A percentile compares a stretch with the other conserved stretches of the same genome.
These are phyloP conservation scores for Atkinsonella texensis DNA, from an alignment of 2,329 filamentous ascomycete species.

Conservation along the genomic window DNA sequence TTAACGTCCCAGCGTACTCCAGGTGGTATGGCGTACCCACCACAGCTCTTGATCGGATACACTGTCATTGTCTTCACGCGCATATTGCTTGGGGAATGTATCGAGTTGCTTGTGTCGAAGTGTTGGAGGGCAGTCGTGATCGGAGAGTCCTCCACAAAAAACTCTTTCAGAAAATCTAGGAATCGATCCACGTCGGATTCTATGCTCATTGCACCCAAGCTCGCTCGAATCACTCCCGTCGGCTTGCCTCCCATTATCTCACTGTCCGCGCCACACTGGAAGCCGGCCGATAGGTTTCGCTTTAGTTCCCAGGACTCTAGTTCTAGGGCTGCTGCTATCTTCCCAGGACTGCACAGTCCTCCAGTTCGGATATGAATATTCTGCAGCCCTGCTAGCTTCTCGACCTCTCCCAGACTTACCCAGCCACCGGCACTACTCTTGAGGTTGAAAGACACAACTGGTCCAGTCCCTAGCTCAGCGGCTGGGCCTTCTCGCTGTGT, in stretches of 20 bases:
- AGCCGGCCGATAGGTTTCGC: constrained; percentile 72
- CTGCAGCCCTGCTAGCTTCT: constrained; percentile 70
- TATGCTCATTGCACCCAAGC: constrained; percentile 84
- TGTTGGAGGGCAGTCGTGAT: not conserved
- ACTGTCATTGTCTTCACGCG: constrained; percentile 55
- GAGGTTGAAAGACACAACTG: constrained; percentile 77
- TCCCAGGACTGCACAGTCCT: constrained; percentile 84
- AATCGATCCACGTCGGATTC: constrained; percentile 61
- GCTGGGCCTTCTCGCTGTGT: constrained; percentile 17
- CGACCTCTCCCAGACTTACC: constrained; percentile 73
- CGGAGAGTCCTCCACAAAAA: constrained; percentile 32
- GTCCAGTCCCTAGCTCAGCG: constrained; percentile 43
- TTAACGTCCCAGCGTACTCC: constrained; percentile 61
- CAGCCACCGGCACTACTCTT: constrained; percentile 56
- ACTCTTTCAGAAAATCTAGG: constrained; percentile 58
- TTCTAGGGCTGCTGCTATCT: constrained; percentile 60
- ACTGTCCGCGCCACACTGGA: constrained; percentile 72
- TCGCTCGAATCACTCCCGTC: constrained; percentile 75
- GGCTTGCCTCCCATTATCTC: constrained; percentile 77
- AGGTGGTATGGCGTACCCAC: constrained; percentile 58
- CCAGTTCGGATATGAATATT: constrained; percentile 79
- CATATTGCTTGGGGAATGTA: constrained; percentile 6
- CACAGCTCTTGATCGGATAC: constrained; percentile 93
- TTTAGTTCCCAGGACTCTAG: constrained; percentile 73
- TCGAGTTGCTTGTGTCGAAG: not conserved